Evolutionary conservation across 108 stramenopile species (phyloP).

Genomic region (Nannochloropsis salina): DNA sequence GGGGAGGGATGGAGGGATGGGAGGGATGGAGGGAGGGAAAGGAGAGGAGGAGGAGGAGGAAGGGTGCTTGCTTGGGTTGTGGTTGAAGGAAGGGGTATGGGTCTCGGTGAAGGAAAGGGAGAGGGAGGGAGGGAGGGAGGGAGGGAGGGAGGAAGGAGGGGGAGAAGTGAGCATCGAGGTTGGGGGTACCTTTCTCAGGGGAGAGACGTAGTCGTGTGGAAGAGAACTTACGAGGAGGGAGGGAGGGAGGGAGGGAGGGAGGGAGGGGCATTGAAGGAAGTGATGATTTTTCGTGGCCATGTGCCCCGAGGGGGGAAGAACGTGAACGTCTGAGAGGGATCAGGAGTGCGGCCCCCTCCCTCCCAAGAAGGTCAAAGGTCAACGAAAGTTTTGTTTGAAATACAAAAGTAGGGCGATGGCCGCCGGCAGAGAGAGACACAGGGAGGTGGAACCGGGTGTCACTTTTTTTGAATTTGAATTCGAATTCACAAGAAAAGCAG

Average conservation of each 20-base stretch:
- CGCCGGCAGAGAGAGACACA: too few relatives aligned
- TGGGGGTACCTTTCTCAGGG: not conserved
- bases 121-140: not conserved
- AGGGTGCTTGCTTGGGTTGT: not conserved
- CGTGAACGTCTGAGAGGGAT: too few relatives aligned
- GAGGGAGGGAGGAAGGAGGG: too few relatives aligned
- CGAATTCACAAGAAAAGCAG: too few relatives aligned
- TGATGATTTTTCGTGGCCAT: not conserved
- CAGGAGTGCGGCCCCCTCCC: too few relatives aligned
- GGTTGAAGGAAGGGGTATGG: not conserved
- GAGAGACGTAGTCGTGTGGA: not conserved
- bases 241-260: not conserved
- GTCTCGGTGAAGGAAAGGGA: not conserved
- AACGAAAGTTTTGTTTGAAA: too few relatives aligned
- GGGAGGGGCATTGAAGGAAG: conserved; percentile 12
- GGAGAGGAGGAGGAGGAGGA: conserved; percentile 19
- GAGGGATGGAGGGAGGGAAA: too few relatives aligned
- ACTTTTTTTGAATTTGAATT: too few relatives aligned
- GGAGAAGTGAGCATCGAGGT: not conserved
- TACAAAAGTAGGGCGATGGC: too few relatives aligned
- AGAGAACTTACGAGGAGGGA: not conserved
- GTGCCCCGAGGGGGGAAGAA: too few relatives aligned
- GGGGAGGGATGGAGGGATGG: conserved; percentile 15
- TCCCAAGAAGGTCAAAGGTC: too few relatives aligned
- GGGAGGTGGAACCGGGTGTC: too few relatives aligned